Conservation (phyloP, 2,329 filamentous ascomycete species). For the Exophiala xenobiotica region DNA sequence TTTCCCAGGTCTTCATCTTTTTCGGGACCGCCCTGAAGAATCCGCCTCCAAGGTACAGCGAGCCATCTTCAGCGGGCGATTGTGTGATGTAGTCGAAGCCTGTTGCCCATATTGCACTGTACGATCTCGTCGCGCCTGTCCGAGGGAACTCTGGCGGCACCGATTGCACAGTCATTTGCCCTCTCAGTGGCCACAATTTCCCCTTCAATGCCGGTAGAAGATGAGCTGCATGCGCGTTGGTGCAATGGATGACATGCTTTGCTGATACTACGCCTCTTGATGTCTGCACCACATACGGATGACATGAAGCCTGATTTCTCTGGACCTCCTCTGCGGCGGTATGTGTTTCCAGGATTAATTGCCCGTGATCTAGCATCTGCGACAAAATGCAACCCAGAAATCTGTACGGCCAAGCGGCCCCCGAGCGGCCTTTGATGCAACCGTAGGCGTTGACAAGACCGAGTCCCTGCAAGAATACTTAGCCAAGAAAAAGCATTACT, state of each 20-base stretch:
- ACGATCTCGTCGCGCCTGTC: slow-evolving; percentile 27
- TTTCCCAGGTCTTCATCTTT: slow-evolving; percentile 37
- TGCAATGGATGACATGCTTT: slow-evolving; percentile 43
- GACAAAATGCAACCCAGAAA: slow-evolving; percentile 35
- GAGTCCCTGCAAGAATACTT: slow-evolving; percentile 14
- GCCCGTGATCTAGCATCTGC: slow-evolving; percentile 15
- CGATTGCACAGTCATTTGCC: slow-evolving; percentile 46
- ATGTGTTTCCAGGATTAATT: slow-evolving; percentile 30
- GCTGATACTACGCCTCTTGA: slow-evolving; percentile 39
- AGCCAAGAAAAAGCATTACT: background rate
- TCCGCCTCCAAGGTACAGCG: slow-evolving; percentile 21
- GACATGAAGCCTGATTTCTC: slow-evolving; percentile 6
- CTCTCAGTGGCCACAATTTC: slow-evolving; percentile 40
- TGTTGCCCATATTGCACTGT: slow-evolving; percentile 19
- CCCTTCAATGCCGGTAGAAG: slow-evolving; percentile 43
- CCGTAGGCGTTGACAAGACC: slow-evolving; percentile 24
- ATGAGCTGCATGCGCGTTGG: slow-evolving; percentile 44
- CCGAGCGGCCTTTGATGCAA: slow-evolving; percentile 31
- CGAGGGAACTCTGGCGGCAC: slow-evolving; percentile 31
- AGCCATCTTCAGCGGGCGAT: slow-evolving; percentile 25
- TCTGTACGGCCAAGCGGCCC: slow-evolving; percentile 40
- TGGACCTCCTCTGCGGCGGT: slow-evolving; percentile 24
- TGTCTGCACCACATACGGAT: slow-evolving; percentile 39
- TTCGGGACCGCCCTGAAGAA: slow-evolving; percentile 34
- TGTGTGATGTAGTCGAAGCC: slow-evolving; percentile 29